Evolutionary conservation across 2,329 filamentous ascomycete genomes (phyloP), one percentile per base, ranked within the genome.

Genomic region (Stemphylium vesicarium): DNA sequence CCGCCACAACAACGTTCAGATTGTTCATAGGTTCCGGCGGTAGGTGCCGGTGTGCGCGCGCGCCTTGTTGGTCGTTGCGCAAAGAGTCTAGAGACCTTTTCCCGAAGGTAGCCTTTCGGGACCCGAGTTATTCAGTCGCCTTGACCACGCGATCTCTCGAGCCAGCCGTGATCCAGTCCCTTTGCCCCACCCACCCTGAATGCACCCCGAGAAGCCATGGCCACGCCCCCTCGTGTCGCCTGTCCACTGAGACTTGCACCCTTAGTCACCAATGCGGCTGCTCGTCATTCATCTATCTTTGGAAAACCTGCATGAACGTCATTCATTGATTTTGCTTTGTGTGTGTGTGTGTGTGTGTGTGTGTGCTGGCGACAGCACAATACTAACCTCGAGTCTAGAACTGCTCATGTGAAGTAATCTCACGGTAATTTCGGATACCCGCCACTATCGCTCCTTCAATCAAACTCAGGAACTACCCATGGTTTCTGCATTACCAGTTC

Each of bases 341-440:
- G 16, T 20, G 15, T 9, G 15, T 42, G 24, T 12, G n/a, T 20
- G n/a, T 31, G 16, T 20, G 15, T 9, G 15, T 42, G 24, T 12
- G n/a, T 20, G 29, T 40, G 50, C 43, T 40, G 6, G 5, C 29
- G 22, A n/a, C 20, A n/a, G 5, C n/a, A 32, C 26, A 29, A 29
- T 29, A 29, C 26, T 11, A 29, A 29, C 8, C 26, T 11, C 26
- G 5, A 29, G 26, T 26, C 41, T 29, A 26, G 42, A 29, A 15
- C 26, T 2, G 49, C 26, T 26, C 29, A 40, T 40, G 20, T 37
- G 26, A 26, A 29, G 50, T 33, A 52, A 52, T 52, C 43, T 52
- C 36, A 40, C 36, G 20, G 18, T 46, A 40, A 52, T 52, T 52
- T 47, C 50, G 32, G n/a, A 48, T 15, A 7, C 33, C 50, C 42